Evolutionary conservation across 2,329 filamentous ascomycete genomes (phyloP).

Genomic region (Xylariales sp.): DNA sequence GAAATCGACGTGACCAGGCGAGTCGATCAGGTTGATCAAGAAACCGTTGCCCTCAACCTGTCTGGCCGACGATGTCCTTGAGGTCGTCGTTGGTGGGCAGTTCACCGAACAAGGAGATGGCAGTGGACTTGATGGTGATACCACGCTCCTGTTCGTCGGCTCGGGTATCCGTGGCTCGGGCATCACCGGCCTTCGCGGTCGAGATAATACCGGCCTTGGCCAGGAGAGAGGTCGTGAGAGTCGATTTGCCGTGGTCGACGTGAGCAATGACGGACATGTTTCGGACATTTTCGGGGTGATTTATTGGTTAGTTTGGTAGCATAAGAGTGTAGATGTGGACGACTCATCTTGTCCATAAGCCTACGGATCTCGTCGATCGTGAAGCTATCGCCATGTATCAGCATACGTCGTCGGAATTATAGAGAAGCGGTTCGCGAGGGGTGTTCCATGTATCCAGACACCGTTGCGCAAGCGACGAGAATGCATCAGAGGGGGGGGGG

Average conservation of each 20-base stretch:
- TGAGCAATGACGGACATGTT: conserved; percentile 99
- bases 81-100: conserved; percentile 79
- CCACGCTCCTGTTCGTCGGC: conserved; percentile 98
- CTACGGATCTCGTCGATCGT: conserved; percentile 88
- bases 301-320: too few species aligned
- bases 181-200: conserved; percentile 92
- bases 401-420: too few species aligned
- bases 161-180: conserved; percentile 94
- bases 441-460: too few species aligned
- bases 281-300: conserved; percentile 72
- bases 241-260: conserved; percentile 99
- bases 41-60: conserved; percentile 90
- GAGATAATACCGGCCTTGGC: conserved; percentile 99
- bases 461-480: background rate
- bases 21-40: conserved; percentile 99
- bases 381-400: conserved; percentile 70
- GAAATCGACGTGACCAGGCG: conserved; percentile 99
- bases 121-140: conserved; percentile 99
- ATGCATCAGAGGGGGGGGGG: conserved; percentile 18
- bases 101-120: conserved; percentile 94
- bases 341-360: conserved; percentile 56
- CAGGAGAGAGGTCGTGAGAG: conserved; percentile 97
- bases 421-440: too few species aligned
- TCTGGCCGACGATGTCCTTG: conserved; percentile 87
- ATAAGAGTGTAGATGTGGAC: conserved; percentile 36